Evolutionary conservation across 805 yeast species (phyloP), one percentile per base, ranked within the genome.

Genomic region (Groenewaldozyma salmanticensis): DNA sequence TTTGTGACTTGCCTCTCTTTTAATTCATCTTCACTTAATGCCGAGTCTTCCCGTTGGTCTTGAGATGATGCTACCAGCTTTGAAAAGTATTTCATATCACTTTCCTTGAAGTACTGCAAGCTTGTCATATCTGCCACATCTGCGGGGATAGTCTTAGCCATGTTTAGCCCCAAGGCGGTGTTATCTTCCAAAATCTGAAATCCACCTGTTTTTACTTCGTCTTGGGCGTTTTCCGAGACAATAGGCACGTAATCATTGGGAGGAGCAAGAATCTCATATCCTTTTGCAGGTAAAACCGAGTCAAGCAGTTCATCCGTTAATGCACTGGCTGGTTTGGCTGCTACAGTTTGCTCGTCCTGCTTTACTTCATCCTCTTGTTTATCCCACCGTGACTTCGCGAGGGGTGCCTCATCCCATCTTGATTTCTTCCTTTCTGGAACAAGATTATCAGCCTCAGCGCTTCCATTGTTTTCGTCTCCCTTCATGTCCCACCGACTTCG

Each of bases 61-160:
- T n/a, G n/a, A n/a, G n/a, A n/a, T n/a, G n/a, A n/a, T 19, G 52
- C 57, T 2, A 78, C 55, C 6, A 83, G 67, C 45, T 74, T 73
- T 0, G 81, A 79, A 58, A 88, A 87, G 52, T 79, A 73, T 54
- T 74, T 74, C 56, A 72, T 65, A 56, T 88, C 96, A n/a, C 44
- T 75, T 27, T 76, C 79, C 50, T 77, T 82, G 60, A 84, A 78
- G 53, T 66, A 78, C 52, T 75, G 79, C 11, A 86, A 56, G 22
- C 81, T 87, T 31, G 70, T 68, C 0, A 78, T 69, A 0, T 79
- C 86, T 0, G 87, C 81, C 1, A 79, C 66, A 18, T 77, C 79
- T 2, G 73, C 61, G 1, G 77, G 68, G 20, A 73, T 45, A 5
- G 50, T 38, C 9, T 67, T 51, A 45, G 66, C 55, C 43, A 63